Conservation (phyloP, 2,329 filamentous ascomycete species). For the Aureobasidium zeae region DNA sequence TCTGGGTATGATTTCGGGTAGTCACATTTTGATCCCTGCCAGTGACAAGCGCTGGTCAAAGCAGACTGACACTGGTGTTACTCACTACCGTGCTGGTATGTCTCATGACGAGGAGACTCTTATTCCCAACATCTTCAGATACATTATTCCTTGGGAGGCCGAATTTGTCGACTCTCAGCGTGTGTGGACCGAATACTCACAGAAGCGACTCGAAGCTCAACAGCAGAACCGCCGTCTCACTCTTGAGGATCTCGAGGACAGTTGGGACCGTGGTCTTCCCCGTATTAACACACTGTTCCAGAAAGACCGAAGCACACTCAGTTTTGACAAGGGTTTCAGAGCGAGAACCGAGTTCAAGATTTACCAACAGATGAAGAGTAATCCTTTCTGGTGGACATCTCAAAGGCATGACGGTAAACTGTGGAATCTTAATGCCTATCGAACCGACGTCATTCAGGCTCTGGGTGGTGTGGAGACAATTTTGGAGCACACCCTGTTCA, state of each 20-base stretch:
- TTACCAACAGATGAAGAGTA: constrained; percentile 98
- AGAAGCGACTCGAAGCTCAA: constrained; percentile 93
- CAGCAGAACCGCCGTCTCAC: constrained; percentile 94
- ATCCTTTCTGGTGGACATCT: constrained; percentile 99
- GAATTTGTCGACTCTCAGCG: constrained; percentile 98
- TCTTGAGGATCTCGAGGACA: constrained; percentile 92
- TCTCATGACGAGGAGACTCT: constrained; percentile 95
- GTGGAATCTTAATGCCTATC: constrained; percentile 93
- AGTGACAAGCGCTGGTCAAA: constrained; percentile 98
- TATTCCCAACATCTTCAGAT: constrained; percentile 98
- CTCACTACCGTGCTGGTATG: constrained; percentile 96
- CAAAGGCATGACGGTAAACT: constrained; percentile 94
- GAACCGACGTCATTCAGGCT: constrained; percentile 94
- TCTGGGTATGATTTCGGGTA: constrained; percentile 97
- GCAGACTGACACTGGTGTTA: constrained; percentile 94
- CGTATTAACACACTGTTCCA: constrained; percentile 99
- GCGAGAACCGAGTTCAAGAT: constrained; percentile 94
- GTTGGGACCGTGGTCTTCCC: constrained; percentile 93
- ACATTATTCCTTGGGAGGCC: constrained; percentile 98
- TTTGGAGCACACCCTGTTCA: constrained; percentile 85
- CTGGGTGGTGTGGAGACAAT: constrained; percentile 96
- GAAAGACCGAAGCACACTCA: constrained; percentile 91
- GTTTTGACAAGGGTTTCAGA: constrained; percentile 97
- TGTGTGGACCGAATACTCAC: constrained; percentile 98
- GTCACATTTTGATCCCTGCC: constrained; percentile 92